A percentile compares a stretch with the other conserved stretches of the same genome.
phyloP scores from a whole-genome alignment of 306 rosid genomes.

The Alnus glutinosa region DNA sequence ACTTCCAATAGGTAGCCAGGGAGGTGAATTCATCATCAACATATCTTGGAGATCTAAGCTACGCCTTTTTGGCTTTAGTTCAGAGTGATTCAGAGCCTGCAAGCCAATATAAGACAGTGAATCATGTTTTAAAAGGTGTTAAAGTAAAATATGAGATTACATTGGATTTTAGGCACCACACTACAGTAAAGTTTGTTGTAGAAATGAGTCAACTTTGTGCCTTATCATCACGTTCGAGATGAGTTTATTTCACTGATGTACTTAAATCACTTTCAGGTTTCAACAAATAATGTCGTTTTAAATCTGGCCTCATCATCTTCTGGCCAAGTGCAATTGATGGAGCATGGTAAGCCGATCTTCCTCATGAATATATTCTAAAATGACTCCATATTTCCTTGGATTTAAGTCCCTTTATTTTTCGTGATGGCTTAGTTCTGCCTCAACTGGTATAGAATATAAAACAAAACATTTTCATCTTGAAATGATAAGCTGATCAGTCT shows the following conservation, averaged over 20 bases:
- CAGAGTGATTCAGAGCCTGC: conserved; percentile 44
- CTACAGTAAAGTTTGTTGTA: neutral
- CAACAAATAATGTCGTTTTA: neutral
- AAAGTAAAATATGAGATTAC: neutral
- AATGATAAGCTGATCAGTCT: neutral
- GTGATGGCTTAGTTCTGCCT: neutral
- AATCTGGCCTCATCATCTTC: neutral
- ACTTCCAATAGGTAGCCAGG: conserved; percentile 46
- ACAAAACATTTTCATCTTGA: neutral
- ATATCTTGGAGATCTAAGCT: conserved; percentile 79
- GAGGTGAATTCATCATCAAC: conserved; percentile 33
- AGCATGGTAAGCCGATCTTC: no score
- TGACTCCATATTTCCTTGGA: neutral
- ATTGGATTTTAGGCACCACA: neutral
- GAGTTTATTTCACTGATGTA: neutral
- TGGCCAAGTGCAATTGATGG: neutral
- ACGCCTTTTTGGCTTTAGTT: conserved; percentile 50
- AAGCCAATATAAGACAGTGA: neutral
- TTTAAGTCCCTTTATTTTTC: neutral
- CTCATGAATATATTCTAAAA: neutral
- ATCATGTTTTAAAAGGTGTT: neutral
- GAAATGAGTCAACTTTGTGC: neutral
- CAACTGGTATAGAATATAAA: neutral
- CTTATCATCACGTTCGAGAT: neutral
- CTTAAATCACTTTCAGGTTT: neutral